Evolutionary conservation across 2,329 filamentous ascomycete species (phyloP).

Genomic region (Sarocladium kiliense): DNA sequence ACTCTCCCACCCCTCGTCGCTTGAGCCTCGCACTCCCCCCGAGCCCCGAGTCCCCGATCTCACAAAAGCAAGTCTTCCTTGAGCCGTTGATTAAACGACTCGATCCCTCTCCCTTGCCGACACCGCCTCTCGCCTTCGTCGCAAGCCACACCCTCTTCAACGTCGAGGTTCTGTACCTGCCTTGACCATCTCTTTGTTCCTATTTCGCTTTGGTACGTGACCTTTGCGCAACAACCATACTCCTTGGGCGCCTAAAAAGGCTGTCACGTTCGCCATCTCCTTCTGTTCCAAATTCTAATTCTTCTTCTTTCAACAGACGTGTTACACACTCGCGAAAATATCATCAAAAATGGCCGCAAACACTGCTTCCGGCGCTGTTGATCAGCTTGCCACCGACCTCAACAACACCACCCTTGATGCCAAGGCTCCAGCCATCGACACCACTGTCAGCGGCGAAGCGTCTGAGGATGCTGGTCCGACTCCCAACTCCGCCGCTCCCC

Average conservation of each 20-base stretch:
- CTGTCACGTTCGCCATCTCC: background rate
- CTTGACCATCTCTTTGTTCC: constrained; percentile 5
- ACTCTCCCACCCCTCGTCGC: constrained; percentile 21
- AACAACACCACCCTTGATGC: constrained; percentile 65
- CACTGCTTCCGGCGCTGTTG: constrained; percentile 58
- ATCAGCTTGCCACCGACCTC: constrained; percentile 77
- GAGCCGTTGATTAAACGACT: constrained; percentile 1
- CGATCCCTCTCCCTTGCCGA: constrained; percentile 1
- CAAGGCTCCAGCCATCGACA: constrained; percentile 67
- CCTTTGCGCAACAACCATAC: background rate
- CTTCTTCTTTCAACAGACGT: background rate
- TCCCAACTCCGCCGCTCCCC: constrained; percentile 66
- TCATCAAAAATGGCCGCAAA: constrained; percentile 54
- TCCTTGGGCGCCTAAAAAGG: background rate
- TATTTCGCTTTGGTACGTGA: constrained; percentile 6
- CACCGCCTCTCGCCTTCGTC: background rate
- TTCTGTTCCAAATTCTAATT: background rate
- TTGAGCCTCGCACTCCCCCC: constrained; percentile 15
- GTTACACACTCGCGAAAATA: constrained; percentile 9
- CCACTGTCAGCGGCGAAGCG: constrained; percentile 54
- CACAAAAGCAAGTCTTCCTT: constrained; percentile 10
- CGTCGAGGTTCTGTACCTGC: constrained; percentile 7
- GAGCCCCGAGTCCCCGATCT: constrained; percentile 17
- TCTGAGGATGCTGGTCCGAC: constrained; percentile 58
- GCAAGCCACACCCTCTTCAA: background rate